Evolutionary conservation across 768 basidiomycete species (phyloP), one percentile per base, ranked within the genome.

Genomic region (Nidularia sp.): DNA sequence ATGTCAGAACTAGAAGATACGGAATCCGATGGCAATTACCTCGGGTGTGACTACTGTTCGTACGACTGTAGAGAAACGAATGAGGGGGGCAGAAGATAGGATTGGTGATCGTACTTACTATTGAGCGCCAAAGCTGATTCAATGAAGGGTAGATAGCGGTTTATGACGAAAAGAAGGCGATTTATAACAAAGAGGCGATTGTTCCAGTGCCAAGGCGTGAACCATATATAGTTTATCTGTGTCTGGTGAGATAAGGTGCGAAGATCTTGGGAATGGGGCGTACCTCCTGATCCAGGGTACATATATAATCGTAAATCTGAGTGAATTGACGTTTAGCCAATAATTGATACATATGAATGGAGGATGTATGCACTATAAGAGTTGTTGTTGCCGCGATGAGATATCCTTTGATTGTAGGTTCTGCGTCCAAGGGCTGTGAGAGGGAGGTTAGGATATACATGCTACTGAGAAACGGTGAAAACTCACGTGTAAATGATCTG

Each of bases 221-320:
- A 56, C 60, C 60, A 59, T 5, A 62, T 54, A 45, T 56, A 55
- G 22, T 49, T 54, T 8, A 62, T 49, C 60, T 62, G 36, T 3
- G 36, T 15, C 10, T 10, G 36, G 36, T 10, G 36, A 3, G 22
- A 7, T 31, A 6, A 4, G 34, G 6, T 39, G 44, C 36, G 10
- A 45, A 42, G 15, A 9, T 22, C n/a, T 25, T 13, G 31, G 25
- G 7, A 18, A 33, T 45, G 36, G 15, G 15, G 15, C 36, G 36
- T 2, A 41, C 36, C 36, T 41, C 36, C 4, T 41, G 51, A 49
- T 61, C 60, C 41, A 61, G 51, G 3, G 60, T 61, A 41, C 60
- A 61, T 15, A 61, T 42, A 45, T 59, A 61, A 36, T 61, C 58
- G 35, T 61, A 61, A 13, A 57, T 36, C 60, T 61, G 47, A 3